These are phyloP conservation scores for Colletotrichum filicis DNA, from an alignment of 2,329 filamentous ascomycete species.

Conservation along the genomic window DNA sequence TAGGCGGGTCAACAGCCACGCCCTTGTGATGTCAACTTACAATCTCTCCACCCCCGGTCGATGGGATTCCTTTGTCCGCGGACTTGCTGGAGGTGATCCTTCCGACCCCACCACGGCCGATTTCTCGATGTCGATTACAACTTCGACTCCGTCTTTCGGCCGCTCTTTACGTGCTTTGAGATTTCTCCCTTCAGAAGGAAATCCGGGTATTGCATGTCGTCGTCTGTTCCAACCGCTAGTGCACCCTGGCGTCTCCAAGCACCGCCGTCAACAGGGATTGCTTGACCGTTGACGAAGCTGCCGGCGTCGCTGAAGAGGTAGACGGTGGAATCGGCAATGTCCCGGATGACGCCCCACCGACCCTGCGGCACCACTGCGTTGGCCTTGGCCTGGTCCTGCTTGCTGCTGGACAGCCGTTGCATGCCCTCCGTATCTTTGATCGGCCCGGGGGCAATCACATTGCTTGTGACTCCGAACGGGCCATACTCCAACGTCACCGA, in stretches of 20 bases:
- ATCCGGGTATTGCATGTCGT: slow-evolving; percentile 63
- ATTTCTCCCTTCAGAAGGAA: slow-evolving; percentile 52
- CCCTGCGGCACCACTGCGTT: slow-evolving; percentile 74
- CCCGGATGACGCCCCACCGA: slow-evolving; percentile 81
- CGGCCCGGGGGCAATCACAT: slow-evolving; percentile 88
- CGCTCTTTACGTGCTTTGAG: slow-evolving; percentile 46
- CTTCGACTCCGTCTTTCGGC: slow-evolving; percentile 51
- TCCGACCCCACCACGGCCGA: background rate
- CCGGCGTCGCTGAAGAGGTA: slow-evolving; percentile 89
- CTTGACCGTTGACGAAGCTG: slow-evolving; percentile 86
- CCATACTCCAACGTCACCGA: slow-evolving; percentile 90
- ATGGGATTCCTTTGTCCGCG: background rate
- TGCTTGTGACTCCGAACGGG: slow-evolving; percentile 85
- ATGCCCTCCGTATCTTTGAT: slow-evolving; percentile 88
- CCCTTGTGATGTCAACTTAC: slow-evolving; percentile 17
- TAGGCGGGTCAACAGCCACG: slow-evolving; percentile 4
- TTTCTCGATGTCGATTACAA: slow-evolving; percentile 42
- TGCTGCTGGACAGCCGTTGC: slow-evolving; percentile 65
- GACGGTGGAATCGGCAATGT: slow-evolving; percentile 93
- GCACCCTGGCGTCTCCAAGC: slow-evolving; percentile 65
- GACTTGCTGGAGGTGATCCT: background rate
- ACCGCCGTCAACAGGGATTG: slow-evolving; percentile 78
- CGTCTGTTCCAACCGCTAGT: slow-evolving; percentile 57
- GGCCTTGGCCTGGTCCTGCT: slow-evolving; percentile 46
- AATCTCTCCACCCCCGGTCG: slow-evolving; percentile 1